Percentiles rank a stretch among this genome's conserved stretches.
Evolutionary conservation across 257 asterid species (phyloP).

Genomic region (Nicotiana benthamiana): DNA sequence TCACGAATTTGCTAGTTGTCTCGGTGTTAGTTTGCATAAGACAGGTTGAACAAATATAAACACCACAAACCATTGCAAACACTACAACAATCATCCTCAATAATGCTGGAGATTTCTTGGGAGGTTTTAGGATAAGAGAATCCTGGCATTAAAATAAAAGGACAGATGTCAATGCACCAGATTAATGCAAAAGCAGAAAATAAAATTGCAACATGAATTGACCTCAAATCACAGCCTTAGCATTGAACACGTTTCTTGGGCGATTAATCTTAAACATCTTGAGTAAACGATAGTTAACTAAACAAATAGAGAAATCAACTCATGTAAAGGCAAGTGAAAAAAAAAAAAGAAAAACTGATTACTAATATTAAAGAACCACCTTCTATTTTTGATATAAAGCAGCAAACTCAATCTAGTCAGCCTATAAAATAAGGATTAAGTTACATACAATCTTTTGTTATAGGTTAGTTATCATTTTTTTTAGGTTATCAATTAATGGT

Average conservation of each 20-base stretch:
- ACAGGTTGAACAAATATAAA: slow-evolving; percentile 66
- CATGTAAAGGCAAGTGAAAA: background rate
- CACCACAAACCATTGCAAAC: slow-evolving; percentile 60
- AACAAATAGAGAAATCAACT: background rate
- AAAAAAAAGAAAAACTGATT: too few relatives aligned
- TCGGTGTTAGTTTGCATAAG: slow-evolving; percentile 43
- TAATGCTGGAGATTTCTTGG: slow-evolving; percentile 64
- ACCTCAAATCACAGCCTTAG: background rate
- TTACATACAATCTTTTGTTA: too few relatives aligned
- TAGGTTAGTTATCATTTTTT: too few relatives aligned
- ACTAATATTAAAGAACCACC: background rate
- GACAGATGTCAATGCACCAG: slow-evolving; percentile 6
- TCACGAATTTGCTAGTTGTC: slow-evolving; percentile 20
- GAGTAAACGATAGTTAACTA: background rate
- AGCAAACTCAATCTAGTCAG: too few relatives aligned
- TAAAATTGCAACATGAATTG: background rate
- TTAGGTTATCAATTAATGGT: too few relatives aligned
- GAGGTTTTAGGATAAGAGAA: slow-evolving; percentile 48
- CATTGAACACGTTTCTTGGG: too few relatives aligned
- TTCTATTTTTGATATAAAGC: background rate
- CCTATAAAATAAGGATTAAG: too few relatives aligned
- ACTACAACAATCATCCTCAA: slow-evolving; percentile 57
- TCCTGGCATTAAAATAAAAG: slow-evolving; percentile 35
- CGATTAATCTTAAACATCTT: background rate
- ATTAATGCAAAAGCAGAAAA: background rate